Conservation (phyloP, 2,329 filamentous ascomycete genomes). For the Phialophora verrucosa region DNA sequence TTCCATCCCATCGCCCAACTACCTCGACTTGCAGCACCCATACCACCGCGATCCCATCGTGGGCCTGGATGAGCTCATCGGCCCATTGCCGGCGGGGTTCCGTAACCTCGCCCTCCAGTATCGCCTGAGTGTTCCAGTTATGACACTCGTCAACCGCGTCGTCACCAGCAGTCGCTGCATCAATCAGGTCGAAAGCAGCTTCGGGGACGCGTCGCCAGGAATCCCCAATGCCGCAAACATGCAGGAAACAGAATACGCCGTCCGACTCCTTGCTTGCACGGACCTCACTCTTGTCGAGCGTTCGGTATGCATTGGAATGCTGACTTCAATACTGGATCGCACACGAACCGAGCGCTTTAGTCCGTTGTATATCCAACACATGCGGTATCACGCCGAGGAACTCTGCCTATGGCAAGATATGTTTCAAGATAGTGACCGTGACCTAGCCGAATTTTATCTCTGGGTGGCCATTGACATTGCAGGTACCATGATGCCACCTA, state of each 20-base stretch:
- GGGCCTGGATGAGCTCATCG: slow-evolving; percentile 14
- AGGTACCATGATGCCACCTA: slow-evolving; percentile 7
- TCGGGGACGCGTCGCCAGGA: neutral
- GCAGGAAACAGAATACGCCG: slow-evolving; percentile 16
- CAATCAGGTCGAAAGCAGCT: neutral
- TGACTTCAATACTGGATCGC: slow-evolving; percentile 11
- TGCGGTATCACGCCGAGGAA: slow-evolving; percentile 14
- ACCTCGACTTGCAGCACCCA: neutral
- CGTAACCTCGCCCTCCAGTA: slow-evolving; percentile 13
- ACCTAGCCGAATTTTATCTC: slow-evolving; percentile 17
- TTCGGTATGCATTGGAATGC: slow-evolving; percentile 15
- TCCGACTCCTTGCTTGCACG: slow-evolving; percentile 5
- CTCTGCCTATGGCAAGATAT: neutral
- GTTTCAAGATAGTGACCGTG: slow-evolving; percentile 8
- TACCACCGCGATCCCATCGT: slow-evolving; percentile 8
- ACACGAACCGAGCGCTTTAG: slow-evolving; percentile 17
- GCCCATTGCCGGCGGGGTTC: slow-evolving; percentile 6
- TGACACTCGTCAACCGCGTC: slow-evolving; percentile 16
- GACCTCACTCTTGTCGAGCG: slow-evolving; percentile 16
- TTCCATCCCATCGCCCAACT: neutral
- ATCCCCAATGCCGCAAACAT: slow-evolving; percentile 17
- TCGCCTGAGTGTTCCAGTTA: slow-evolving; percentile 18
- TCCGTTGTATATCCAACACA: slow-evolving; percentile 15
- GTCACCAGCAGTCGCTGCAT: neutral
- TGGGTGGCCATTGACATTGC: slow-evolving; percentile 17